Evolutionary conservation across 1,284 basidiomycete genomes (phyloP), one percentile per base, ranked within the genome.

Genomic region (Pascua sp.): DNA sequence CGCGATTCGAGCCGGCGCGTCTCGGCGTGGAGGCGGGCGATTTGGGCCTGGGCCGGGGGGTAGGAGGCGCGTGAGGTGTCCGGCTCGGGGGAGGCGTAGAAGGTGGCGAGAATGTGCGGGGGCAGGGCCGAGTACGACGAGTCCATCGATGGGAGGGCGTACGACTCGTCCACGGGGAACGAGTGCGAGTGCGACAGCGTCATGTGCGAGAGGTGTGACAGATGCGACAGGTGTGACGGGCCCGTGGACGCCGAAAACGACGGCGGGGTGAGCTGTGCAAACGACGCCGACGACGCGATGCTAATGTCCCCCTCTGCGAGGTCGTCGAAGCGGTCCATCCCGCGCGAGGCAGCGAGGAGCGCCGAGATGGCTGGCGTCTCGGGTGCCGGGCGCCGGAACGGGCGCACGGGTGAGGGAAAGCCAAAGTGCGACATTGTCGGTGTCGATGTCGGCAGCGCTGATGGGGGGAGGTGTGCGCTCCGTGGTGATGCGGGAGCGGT

Each of bases 301-400:
- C 52, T 55, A 16, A 61, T 41, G 53, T 61, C 53, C 13, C 41
- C 53, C 42, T 55, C 53, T 9, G 17, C 42, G 2, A 59, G 47
- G 32, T 48, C 43, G 52, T 49, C 53, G 17, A 55, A 36, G 9
- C 32, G 39, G 17, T 17, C 36, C n/a, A 37, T 44, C n/a, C 42
- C 53, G 32, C 49, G 46, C 12, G 53, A 50, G 42, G 46, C 49
- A 2, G 50, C 49, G 15, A 62, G 51, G 11, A 56, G 49, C 13
- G 56, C 47, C 16, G 42, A 44, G 8, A 61, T 51, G 8, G 53
- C 56, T 0, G 60, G 60, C 8, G 60, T 61, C 2, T 61, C 56
- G 13, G 60, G 56, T 1, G 52, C 32, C 12, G 17, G 3, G 37
- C 36, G 47, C 44, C 40, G 48, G 10, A 17, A n/a, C 1, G 40